Conservation (phyloP, 305 asterid species). For the Rubia occidens region DNA sequence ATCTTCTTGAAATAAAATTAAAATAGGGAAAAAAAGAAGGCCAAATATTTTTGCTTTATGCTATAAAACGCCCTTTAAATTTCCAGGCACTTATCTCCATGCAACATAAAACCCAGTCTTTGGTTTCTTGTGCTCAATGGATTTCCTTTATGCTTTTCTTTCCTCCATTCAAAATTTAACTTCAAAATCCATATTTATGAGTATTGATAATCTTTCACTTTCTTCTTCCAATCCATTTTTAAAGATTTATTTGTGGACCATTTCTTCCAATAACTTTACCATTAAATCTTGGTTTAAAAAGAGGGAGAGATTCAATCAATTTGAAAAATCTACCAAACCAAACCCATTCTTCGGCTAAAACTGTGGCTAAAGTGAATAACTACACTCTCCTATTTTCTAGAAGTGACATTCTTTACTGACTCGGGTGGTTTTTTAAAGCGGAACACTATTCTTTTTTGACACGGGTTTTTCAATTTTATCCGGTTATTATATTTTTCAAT, state of each 20-base stretch:
- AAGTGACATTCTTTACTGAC: too few relatives aligned
- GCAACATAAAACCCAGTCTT: conserved; percentile 39
- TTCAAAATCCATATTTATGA: conserved; percentile 1
- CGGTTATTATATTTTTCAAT: too few relatives aligned
- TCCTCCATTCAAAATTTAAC: conserved; percentile 32
- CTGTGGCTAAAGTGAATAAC: too few relatives aligned
- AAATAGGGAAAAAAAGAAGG: conserved; percentile 17
- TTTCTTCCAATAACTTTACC: conserved; percentile 7
- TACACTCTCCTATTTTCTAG: too few relatives aligned
- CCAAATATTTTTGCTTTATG: conserved; percentile 54
- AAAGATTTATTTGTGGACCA: conserved; percentile 8
- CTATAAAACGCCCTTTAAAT: conserved; percentile 31
- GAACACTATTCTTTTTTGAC: too few relatives aligned
- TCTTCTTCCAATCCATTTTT: conserved; percentile 1
- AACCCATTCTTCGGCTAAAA: too few relatives aligned
- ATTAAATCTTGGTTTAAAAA: background rate
- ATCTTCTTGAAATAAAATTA: conserved; percentile 14
- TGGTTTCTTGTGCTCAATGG: conserved; percentile 65
- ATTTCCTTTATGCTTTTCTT: conserved; percentile 63
- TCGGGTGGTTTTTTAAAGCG: too few relatives aligned
- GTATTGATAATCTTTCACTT: conserved; percentile 11
- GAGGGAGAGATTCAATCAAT: background rate
- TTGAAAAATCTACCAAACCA: background rate
- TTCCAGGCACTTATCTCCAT: conserved; percentile 51
- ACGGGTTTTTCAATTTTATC: too few relatives aligned